Conservation (phyloP, 2,329 filamentous ascomycete genomes). For the Plectosphaerella plurivora region DNA sequence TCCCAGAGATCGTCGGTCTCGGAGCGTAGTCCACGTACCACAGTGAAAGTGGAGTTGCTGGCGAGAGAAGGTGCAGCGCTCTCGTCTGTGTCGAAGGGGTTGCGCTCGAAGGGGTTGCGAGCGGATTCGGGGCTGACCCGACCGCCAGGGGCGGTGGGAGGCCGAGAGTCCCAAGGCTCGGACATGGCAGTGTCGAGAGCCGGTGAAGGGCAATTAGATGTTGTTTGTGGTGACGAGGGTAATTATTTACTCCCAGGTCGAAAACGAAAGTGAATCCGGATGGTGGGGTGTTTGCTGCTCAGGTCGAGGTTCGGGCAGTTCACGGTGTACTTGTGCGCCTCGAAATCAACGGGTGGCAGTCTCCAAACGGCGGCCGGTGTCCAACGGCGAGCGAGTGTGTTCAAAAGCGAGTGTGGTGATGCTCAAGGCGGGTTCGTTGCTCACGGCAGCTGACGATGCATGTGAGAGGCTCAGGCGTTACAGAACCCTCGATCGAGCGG, state of each 20-base stretch:
- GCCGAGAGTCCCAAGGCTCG: slow-evolving; percentile 4
- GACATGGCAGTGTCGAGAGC: slow-evolving; percentile 8
- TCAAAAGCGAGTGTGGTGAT: slow-evolving; percentile 2
- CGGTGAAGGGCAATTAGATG: not conserved
- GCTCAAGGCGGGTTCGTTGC: not conserved
- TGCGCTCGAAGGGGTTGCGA: slow-evolving; percentile 9
- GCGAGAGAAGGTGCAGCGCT: slow-evolving; percentile 11
- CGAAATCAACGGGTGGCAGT: not conserved
- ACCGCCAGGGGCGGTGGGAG: slow-evolving; percentile 3
- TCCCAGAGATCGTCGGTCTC: not conserved
- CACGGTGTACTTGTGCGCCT: too few species aligned
- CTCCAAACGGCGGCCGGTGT: not conserved
- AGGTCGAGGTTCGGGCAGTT: too few species aligned
- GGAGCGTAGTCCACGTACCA: slow-evolving; percentile 5
- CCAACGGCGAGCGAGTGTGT: not conserved
- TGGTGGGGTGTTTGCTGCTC: too few species aligned
- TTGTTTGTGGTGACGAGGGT: too few species aligned
- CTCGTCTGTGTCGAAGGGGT: slow-evolving; percentile 13
- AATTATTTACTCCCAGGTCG: too few species aligned
- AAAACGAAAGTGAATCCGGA: too few species aligned
- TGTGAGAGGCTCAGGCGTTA: not conserved
- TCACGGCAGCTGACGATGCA: not conserved
- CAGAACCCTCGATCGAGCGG: not conserved
- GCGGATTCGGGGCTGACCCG: slow-evolving; percentile 4
- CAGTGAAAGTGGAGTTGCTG: slow-evolving; percentile 12